Evolutionary conservation across 257 asterid genomes (phyloP).

Genomic region (Dorcoceras hygrometricum): DNA sequence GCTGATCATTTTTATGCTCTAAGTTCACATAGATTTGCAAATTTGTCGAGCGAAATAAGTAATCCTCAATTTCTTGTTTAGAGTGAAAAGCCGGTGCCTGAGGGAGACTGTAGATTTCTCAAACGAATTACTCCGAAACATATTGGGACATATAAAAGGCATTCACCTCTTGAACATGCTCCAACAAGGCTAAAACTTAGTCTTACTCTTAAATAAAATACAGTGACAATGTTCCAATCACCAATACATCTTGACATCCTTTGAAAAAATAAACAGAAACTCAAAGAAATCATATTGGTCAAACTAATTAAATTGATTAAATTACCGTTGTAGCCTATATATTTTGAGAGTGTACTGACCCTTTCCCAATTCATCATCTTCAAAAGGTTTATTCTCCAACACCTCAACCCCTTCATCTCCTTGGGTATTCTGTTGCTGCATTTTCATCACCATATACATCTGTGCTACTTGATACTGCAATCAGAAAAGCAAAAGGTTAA

Average conservation of each 20-base stretch:
- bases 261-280: background rate
- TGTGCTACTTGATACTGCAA: slow-evolving; percentile 87
- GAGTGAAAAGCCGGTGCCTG: too few species aligned
- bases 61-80: background rate
- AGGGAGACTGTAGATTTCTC: too few species aligned
- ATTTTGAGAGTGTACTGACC: slow-evolving; percentile 78
- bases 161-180: background rate
- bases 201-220: background rate
- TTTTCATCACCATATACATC: slow-evolving; percentile 85
- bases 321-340: slow-evolving; percentile 72
- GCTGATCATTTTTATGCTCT: background rate
- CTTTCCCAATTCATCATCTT: slow-evolving; percentile 64
- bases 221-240: background rate
- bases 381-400: slow-evolving; percentile 74
- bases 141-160: background rate
- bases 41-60: background rate
- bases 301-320: background rate
- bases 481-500: background rate
- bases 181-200: background rate
- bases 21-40: background rate
- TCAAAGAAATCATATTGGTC: background rate
- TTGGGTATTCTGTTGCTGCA: slow-evolving; percentile 78
- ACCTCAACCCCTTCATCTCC: slow-evolving; percentile 93
- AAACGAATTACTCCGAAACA: background rate
- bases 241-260: background rate